Percentiles rank a stretch among this genome's conserved stretches.
These are phyloP conservation scores for Croton laevigatus DNA, from an alignment of 441 rosid genomes.

Conservation along the genomic window DNA sequence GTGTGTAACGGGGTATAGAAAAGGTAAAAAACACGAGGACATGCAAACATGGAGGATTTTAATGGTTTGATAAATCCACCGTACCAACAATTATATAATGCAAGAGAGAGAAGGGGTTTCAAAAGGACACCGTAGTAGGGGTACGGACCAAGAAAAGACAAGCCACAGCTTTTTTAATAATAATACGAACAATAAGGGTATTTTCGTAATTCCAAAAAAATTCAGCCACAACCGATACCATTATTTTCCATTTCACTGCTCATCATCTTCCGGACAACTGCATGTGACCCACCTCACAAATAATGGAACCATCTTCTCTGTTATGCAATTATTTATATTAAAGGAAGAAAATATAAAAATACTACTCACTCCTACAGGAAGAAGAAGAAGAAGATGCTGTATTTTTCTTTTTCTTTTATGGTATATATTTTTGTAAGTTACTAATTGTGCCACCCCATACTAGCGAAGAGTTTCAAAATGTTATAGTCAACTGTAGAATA, in stretches of 20 bases:
- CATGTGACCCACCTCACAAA: constrained; percentile 59
- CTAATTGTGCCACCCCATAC: too few relatives aligned
- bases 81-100: neutral
- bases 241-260: constrained; percentile 19
- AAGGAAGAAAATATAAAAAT: neutral
- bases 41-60: too few relatives aligned
- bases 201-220: neutral
- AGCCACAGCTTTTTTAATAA: constrained; percentile 9
- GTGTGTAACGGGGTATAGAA: too few relatives aligned
- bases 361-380: too few relatives aligned
- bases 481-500: constrained; percentile 6
- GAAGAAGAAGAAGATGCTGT: neutral
- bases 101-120: neutral
- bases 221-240: neutral
- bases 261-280: constrained; percentile 38
- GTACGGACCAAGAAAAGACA: constrained; percentile 16
- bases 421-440: too few relatives aligned
- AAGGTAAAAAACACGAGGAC: too few relatives aligned
- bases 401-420: neutral
- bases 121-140: neutral
- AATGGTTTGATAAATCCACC: too few relatives aligned
- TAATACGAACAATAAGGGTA: neutral
- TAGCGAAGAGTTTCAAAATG: constrained; percentile 9
- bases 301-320: constrained; percentile 41
- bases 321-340: neutral